Conservation (phyloP, 1,284 basidiomycete genomes). For the Boletus semigastroideus region DNA sequence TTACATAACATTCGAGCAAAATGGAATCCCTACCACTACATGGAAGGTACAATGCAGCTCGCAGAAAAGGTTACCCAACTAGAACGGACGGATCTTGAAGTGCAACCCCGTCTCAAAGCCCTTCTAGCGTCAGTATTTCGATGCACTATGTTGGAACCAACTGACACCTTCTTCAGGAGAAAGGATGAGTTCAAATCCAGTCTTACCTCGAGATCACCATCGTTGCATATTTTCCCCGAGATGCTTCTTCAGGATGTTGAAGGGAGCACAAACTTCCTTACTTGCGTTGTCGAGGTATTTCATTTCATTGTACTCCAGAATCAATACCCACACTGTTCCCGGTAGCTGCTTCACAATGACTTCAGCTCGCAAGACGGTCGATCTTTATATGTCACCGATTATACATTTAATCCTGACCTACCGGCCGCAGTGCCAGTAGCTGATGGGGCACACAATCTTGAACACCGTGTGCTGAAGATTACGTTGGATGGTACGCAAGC, state of each 20-base stretch:
- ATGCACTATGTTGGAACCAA: not conserved
- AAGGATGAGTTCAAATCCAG: conserved; percentile 44
- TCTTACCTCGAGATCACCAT: conserved; percentile 20
- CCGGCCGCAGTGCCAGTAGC: conserved; percentile 28
- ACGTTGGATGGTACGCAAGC: conserved; percentile 49
- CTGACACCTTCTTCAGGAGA: conserved; percentile 42
- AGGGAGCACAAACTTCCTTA: conserved; percentile 44
- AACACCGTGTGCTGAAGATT: conserved; percentile 56
- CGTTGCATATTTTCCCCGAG: conserved; percentile 41
- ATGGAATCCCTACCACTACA: conserved; percentile 37
- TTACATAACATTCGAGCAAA: conserved; percentile 56
- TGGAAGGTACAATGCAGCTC: conserved; percentile 52
- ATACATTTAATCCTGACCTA: conserved; percentile 52
- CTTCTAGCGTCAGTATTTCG: conserved; percentile 50
- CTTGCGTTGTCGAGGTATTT: conserved; percentile 59
- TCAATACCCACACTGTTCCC: conserved; percentile 2
- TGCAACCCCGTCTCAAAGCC: conserved; percentile 41
- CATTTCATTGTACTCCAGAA: not conserved
- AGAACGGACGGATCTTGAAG: conserved; percentile 39
- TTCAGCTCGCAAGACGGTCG: conserved; percentile 32
- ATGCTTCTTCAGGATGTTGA: conserved; percentile 47
- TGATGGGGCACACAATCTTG: conserved; percentile 41
- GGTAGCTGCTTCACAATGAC: conserved; percentile 48
- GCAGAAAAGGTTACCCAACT: conserved; percentile 47
- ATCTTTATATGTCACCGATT: conserved; percentile 65